phyloP scores from a whole-genome alignment of 2,329 filamentous ascomycete species.

The Monilinia fructigena region DNA sequence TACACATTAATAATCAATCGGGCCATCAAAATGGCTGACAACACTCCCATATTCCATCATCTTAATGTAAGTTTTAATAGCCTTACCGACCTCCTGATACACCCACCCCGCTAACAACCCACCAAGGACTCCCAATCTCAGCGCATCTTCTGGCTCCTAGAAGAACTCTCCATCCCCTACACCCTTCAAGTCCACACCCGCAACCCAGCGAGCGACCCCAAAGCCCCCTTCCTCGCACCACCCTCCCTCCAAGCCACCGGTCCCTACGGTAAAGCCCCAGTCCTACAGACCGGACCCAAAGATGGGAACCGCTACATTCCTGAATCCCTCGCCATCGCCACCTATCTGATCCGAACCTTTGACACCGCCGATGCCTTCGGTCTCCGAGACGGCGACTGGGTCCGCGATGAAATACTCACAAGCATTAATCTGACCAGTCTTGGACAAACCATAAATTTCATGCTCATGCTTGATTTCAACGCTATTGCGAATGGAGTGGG shows the following conservation, averaged over 20 bases:
- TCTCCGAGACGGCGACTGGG: constrained; percentile 34
- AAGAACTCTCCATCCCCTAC: constrained; percentile 70
- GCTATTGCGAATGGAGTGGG: constrained; percentile 22
- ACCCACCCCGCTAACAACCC: constrained; percentile 28
- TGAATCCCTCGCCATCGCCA: constrained; percentile 39
- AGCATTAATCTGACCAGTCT: constrained; percentile 33
- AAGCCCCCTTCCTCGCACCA: constrained; percentile 55
- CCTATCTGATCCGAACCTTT: constrained; percentile 40
- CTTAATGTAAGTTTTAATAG: constrained; percentile 28
- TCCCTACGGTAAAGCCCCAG: constrained; percentile 80
- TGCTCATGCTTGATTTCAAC: constrained; percentile 35
- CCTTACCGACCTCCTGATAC: not conserved
- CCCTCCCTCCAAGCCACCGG: constrained; percentile 69
- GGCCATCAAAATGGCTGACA: constrained; percentile 25
- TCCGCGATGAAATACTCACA: constrained; percentile 38
- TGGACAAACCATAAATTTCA: constrained; percentile 22
- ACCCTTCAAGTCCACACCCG: constrained; percentile 73
- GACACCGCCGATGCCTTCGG: constrained; percentile 38
- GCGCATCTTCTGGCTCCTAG: constrained; percentile 66
- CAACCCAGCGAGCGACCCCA: constrained; percentile 48
- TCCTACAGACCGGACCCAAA: constrained; percentile 50
- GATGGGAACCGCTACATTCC: constrained; percentile 34
- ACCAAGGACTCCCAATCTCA: constrained; percentile 61
- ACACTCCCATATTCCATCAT: constrained; percentile 35
- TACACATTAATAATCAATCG: not conserved